Conservation (phyloP, 2,329 filamentous ascomycete species). For the Ceratocystis cacaofunesta region DNA sequence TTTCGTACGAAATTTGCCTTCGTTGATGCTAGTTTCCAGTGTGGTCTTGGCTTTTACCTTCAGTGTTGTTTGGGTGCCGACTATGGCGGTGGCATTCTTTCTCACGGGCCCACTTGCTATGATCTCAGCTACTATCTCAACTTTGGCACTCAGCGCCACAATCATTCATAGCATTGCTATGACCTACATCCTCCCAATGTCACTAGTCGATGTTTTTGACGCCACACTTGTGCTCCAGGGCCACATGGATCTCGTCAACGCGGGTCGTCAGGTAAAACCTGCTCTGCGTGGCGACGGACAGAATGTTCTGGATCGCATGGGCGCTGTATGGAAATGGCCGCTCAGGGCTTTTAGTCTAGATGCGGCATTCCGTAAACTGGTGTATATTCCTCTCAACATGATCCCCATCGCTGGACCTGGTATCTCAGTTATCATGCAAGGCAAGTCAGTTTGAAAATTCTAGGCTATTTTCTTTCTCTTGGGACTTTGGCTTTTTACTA, state of each 20-base stretch:
- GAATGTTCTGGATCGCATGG: slow-evolving; percentile 40
- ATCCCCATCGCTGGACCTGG: slow-evolving; percentile 62
- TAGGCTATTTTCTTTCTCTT: neutral
- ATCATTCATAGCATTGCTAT: slow-evolving; percentile 44
- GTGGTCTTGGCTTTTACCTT: slow-evolving; percentile 72
- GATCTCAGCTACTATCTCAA: slow-evolving; percentile 54
- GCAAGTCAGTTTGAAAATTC: slow-evolving; percentile 24
- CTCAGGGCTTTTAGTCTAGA: slow-evolving; percentile 42
- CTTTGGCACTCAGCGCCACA: slow-evolving; percentile 46
- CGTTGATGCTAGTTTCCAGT: slow-evolving; percentile 54
- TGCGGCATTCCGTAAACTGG: slow-evolving; percentile 59
- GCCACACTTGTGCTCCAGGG: slow-evolving; percentile 44
- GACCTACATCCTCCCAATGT: slow-evolving; percentile 65
- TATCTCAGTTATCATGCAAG: slow-evolving; percentile 55
- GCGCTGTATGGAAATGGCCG: slow-evolving; percentile 42
- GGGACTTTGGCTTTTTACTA: neutral
- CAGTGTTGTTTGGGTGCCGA: slow-evolving; percentile 70
- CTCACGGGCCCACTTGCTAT: slow-evolving; percentile 72
- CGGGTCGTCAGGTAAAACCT: slow-evolving; percentile 57
- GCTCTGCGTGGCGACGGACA: slow-evolving; percentile 26
- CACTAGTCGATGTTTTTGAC: slow-evolving; percentile 79
- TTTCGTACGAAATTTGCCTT: slow-evolving; percentile 38
- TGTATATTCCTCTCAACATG: slow-evolving; percentile 85
- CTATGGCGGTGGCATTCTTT: slow-evolving; percentile 67
- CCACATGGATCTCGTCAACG: slow-evolving; percentile 47